Evolutionary conservation across 805 yeast genomes (phyloP).

Genomic region (Pichia membranifaciens): DNA sequence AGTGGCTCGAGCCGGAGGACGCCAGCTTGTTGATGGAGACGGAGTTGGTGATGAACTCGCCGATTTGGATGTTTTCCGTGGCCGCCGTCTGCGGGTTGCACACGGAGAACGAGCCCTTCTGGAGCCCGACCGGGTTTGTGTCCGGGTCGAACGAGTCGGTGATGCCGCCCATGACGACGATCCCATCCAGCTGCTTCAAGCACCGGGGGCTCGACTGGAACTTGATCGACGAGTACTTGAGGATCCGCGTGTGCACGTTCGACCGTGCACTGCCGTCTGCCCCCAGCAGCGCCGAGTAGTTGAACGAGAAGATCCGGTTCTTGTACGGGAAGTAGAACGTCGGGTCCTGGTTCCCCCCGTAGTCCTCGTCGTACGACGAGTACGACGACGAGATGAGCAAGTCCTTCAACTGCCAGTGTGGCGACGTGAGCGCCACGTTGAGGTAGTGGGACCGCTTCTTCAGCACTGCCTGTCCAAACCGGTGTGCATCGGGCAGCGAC

Average conservation of each 20-base stretch:
- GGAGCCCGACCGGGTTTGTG: constrained; percentile 5
- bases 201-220: constrained; percentile 52
- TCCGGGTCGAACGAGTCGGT: constrained; percentile 11
- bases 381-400: constrained; percentile 48
- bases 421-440: constrained; percentile 10
- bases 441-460: constrained; percentile 4
- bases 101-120: constrained; percentile 59
- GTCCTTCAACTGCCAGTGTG: constrained; percentile 80
- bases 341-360: neutral
- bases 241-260: constrained; percentile 3
- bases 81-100: constrained; percentile 45
- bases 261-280: neutral
- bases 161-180: constrained; percentile 44
- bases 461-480: constrained; percentile 3
- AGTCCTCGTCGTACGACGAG: neutral
- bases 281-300: neutral
- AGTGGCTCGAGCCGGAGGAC: constrained; percentile 31
- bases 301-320: constrained; percentile 36
- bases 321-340: constrained; percentile 51
- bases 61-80: constrained; percentile 51
- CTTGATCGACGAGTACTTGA: constrained; percentile 25
- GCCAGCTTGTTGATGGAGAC: constrained; percentile 49
- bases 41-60: constrained; percentile 79
- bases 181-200: constrained; percentile 50
- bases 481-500: neutral